A percentile compares a stretch with the other conserved stretches of the same genome.
These are phyloP conservation scores for Dioscorea cayenensis DNA, from an alignment of 116 monocot species.

Conservation along the genomic window DNA sequence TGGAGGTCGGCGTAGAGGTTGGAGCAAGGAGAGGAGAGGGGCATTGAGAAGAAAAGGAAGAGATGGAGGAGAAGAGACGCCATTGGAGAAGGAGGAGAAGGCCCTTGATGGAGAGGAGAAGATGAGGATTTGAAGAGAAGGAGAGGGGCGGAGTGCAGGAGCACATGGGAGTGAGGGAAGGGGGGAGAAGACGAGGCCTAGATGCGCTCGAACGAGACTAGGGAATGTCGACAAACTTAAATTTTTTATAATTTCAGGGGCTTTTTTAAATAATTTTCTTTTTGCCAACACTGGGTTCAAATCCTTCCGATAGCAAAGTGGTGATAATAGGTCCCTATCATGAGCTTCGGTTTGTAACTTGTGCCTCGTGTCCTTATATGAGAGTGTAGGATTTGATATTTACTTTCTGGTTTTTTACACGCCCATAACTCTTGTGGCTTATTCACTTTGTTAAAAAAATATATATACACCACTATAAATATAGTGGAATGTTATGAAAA, in stretches of 20 bases:
- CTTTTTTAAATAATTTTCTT: neutral
- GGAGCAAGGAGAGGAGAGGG: slow-evolving; percentile 23
- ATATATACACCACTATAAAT: no score
- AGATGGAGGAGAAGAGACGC: neutral
- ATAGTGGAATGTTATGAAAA: no score
- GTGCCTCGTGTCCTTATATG: no score
- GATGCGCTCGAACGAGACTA: slow-evolving; percentile 2
- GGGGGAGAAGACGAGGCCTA: slow-evolving; percentile 1
- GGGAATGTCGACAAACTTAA: neutral
- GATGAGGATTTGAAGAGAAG: neutral
- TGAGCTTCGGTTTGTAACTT: no score
- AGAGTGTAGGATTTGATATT: no score
- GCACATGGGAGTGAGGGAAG: slow-evolving; percentile 1
- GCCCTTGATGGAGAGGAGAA: neutral
- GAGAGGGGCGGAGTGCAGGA: no score
- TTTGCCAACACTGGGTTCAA: no score
- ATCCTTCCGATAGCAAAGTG: no score
- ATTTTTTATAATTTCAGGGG: neutral
- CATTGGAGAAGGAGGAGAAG: neutral
- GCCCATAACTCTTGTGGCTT: no score
- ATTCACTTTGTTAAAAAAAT: no score
- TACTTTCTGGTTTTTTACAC: no score
- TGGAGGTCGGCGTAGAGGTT: slow-evolving; percentile 48
- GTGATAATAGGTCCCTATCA: no score
- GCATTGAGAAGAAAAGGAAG: neutral